phyloP scores from a whole-genome alignment of 495 filamentous ascomycete genomes.

The Aspergillus conjunctus region DNA sequence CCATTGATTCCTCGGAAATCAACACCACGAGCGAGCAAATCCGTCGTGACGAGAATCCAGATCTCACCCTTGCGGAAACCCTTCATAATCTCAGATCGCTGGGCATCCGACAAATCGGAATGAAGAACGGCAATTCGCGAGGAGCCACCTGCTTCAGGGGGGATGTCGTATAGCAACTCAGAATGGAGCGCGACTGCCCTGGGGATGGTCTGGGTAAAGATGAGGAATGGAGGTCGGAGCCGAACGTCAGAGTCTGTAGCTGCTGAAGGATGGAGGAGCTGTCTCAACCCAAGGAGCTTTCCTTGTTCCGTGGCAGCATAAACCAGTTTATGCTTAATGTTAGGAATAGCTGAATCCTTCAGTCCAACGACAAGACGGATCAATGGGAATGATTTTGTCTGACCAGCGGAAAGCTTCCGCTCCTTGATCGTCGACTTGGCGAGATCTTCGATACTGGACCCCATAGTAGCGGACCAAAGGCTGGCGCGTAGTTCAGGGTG shows the following conservation, averaged over 20 bases:
- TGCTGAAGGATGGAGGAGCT: conserved; percentile 81
- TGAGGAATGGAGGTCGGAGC: conserved; percentile 83
- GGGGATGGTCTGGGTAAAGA: conserved; percentile 94
- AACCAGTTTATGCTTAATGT: conserved; percentile 81
- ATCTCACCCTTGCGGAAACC: conserved; percentile 89
- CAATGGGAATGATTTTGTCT: conserved; percentile 48
- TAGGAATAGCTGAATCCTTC: conserved; percentile 92
- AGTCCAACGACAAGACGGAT: conserved; percentile 88
- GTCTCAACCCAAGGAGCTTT: conserved; percentile 88
- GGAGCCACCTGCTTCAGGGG: conserved; percentile 80
- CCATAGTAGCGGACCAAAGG: conserved; percentile 97
- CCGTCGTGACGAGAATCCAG: conserved; percentile 95
- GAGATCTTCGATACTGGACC: conserved; percentile 83
- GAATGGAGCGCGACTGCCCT: conserved; percentile 83
- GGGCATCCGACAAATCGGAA: conserved; percentile 75
- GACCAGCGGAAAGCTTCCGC: conserved; percentile 37
- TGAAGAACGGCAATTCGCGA: conserved; percentile 89
- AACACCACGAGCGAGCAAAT: conserved; percentile 84
- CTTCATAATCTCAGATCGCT: conserved; percentile 78
- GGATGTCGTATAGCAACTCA: conserved; percentile 94
- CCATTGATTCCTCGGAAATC: conserved; percentile 91
- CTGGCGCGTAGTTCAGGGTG: conserved; percentile 67
- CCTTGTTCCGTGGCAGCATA: conserved; percentile 92
- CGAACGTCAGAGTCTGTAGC: conserved; percentile 57
- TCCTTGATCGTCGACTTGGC: conserved; percentile 62